A percentile compares a stretch with the other conserved stretches of the same genome.
phyloP scores from a whole-genome alignment of 1,284 basidiomycete species.

The Ceratobasidium sp. region DNA sequence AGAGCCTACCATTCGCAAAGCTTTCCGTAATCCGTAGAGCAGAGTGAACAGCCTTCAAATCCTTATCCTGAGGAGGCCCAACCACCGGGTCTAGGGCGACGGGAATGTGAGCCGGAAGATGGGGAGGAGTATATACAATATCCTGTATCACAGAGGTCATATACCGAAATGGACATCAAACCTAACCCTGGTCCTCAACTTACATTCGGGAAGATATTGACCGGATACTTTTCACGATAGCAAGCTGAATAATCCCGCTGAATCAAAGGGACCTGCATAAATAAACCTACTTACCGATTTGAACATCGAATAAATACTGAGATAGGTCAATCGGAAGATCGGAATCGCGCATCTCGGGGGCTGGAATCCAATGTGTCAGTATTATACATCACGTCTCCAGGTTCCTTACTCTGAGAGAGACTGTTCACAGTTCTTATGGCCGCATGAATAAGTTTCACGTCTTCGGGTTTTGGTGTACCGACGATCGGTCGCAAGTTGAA shows the following conservation, averaged over 20 bases:
- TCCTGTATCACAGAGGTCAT: background rate
- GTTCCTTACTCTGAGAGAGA: background rate
- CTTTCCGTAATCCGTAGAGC: conserved; percentile 5
- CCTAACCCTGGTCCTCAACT: no score
- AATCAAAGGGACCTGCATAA: background rate
- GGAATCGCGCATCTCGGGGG: background rate
- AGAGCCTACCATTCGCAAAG: background rate
- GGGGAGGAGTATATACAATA: background rate
- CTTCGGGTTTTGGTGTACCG: background rate
- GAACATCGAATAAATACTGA: background rate
- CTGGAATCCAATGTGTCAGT: no score
- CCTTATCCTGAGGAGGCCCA: background rate
- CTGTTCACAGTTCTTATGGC: background rate
- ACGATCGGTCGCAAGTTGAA: background rate
- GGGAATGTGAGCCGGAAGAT: background rate
- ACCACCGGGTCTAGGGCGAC: background rate
- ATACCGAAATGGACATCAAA: background rate
- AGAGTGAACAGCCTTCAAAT: background rate
- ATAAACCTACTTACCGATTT: conserved; percentile 11
- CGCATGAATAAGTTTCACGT: conserved; percentile 4
- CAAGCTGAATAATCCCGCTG: background rate
- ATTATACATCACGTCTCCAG: no score
- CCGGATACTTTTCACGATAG: background rate
- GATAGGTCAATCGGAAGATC: background rate
- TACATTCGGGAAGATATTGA: background rate